Base-by-base conservation (phyloP, 2,329 filamentous ascomycete genomes). In the Botryotinia globosa region DNA sequence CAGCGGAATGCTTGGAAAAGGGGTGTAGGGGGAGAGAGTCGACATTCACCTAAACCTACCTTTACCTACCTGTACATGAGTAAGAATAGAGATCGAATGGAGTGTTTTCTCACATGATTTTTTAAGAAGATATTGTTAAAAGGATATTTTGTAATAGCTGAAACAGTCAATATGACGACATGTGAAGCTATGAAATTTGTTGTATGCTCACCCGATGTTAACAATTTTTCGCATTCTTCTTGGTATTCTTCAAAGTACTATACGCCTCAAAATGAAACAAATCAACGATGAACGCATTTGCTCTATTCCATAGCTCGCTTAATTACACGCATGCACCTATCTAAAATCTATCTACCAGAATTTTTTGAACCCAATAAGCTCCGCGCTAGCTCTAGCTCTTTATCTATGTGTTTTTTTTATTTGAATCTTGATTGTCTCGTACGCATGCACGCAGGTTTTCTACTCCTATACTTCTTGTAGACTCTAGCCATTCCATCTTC, bases 31-130 rank as follows among this genome's bases (percentile, higher is more conserved):
- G 20, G 16, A 25, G n/a, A n/a, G 69, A 51, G n/a, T 54, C n/a
- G 59, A 54, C 72, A 69, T 42, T 56, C 64, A 29, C 48, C 64
- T 56, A 54, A 29, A 54, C 56, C 65, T 67, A 42, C 18, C 48
- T 54, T 54, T 72, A 65, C 48, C 51, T 45, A 39, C 51, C 51
- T 76, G 74, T 76, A 76, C 67, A 74, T 74, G 72, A 74, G 70
- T 66, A 66, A 72, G 56, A 73, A 66, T 71, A 71, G 69, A 67
- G 51, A 66, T 51, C 32, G 44, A 71, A 71, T 51, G 58, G 42
- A 70, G 29, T 66, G 34, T 64, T 65, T 54, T 32, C 58, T 51
- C 44, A 48, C n/a, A n/a, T 51, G 34, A 61, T 39, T 39, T 39
- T 2, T 56, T 3, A 16, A 14, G 34, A 18, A 39, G 12, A 61